Evolutionary conservation across 2,329 filamentous ascomycete genomes (phyloP).

Genomic region (Alternaria sp.): DNA sequence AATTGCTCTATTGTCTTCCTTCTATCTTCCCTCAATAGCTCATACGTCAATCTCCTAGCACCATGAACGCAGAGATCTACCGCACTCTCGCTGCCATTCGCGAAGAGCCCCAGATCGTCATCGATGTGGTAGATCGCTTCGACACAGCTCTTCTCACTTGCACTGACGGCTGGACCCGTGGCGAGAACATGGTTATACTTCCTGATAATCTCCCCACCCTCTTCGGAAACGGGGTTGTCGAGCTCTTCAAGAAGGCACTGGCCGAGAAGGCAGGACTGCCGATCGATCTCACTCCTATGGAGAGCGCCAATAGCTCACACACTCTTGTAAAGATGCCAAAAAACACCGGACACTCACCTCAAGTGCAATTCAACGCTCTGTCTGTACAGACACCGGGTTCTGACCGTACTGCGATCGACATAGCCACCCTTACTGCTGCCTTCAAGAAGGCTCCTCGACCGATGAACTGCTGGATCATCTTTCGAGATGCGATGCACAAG

Average conservation of each 20-base stretch:
- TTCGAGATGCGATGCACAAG: background rate
- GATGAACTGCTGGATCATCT: background rate
- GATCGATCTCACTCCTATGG: background rate
- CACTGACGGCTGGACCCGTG: background rate
- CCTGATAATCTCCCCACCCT: background rate
- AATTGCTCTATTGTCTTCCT: background rate
- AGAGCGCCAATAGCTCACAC: background rate
- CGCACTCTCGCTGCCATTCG: background rate
- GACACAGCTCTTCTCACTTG: background rate
- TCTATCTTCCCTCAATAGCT: background rate
- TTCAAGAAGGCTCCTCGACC: background rate
- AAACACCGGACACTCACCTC: background rate
- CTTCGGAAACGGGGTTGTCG: background rate
- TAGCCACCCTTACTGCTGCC: background rate
- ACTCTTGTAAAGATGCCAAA: background rate
- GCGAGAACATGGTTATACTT: background rate
- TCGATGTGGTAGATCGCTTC: background rate
- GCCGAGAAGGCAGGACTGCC: background rate
- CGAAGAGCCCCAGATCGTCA: background rate
- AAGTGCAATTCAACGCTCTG: background rate
- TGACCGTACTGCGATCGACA: background rate
- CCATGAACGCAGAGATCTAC: background rate
- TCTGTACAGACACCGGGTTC: background rate
- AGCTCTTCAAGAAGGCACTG: background rate
- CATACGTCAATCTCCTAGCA: background rate